These are phyloP conservation scores for Colletotrichum lini DNA, from an alignment of 2,329 filamentous ascomycete species.

Conservation along the genomic window DNA sequence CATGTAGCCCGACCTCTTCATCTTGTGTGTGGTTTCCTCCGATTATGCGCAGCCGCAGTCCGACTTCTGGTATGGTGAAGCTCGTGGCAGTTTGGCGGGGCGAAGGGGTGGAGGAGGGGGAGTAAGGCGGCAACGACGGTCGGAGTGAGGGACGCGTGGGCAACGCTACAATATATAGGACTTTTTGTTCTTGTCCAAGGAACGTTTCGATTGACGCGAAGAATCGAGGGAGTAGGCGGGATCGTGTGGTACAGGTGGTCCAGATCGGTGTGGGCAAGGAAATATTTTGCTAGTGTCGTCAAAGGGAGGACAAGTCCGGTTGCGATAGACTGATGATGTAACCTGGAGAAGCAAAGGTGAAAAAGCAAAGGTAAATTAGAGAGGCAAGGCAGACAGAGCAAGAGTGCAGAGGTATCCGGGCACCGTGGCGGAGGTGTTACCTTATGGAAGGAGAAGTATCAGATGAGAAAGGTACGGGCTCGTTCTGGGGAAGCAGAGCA, in stretches of 20 bases:
- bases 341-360: slow-evolving; percentile 36
- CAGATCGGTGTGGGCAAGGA: slow-evolving; percentile 37
- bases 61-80: neutral
- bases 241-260: slow-evolving; percentile 21
- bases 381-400: slow-evolving; percentile 21
- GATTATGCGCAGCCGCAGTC: slow-evolving; percentile 18
- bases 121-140: neutral
- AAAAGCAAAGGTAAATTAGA: slow-evolving; percentile 40
- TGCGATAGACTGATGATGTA: slow-evolving; percentile 38
- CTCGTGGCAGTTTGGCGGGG: neutral
- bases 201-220: neutral
- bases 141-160: slow-evolving; percentile 8
- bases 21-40: slow-evolving; percentile 15
- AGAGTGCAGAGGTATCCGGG: slow-evolving; percentile 31
- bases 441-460: slow-evolving; percentile 40
- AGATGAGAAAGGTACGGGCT: slow-evolving; percentile 31
- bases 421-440: slow-evolving; percentile 34
- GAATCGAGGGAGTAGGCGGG: slow-evolving; percentile 33
- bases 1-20: slow-evolving; percentile 42
- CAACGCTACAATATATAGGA: slow-evolving; percentile 32
- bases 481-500: slow-evolving; percentile 41
- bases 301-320: slow-evolving; percentile 30
- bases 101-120: no score
- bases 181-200: neutral
- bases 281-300: slow-evolving; percentile 35